phyloP scores from a whole-genome alignment of 495 filamentous ascomycete genomes.

The Darksidea phi region DNA sequence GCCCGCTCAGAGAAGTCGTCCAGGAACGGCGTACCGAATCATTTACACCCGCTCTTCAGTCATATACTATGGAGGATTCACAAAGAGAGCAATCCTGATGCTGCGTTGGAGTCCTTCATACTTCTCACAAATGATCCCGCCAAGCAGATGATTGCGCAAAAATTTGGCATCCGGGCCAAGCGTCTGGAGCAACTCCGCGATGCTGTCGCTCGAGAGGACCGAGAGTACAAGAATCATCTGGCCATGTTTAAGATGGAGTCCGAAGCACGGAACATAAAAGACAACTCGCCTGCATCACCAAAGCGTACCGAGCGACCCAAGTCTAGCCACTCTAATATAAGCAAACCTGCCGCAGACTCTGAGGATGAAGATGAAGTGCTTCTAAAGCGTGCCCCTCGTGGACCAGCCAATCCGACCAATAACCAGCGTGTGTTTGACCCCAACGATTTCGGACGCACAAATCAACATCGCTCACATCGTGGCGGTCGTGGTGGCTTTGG shows the following conservation, averaged over 20 bases:
- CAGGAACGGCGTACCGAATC: conserved; percentile 41
- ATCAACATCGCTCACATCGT: conserved; percentile 13
- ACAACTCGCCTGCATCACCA: conserved; percentile 32
- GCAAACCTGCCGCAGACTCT: conserved; percentile 46
- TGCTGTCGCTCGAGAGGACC: conserved; percentile 58
- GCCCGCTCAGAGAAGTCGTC: conserved; percentile 33
- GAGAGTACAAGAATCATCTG: conserved; percentile 58
- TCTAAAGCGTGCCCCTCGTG: conserved; percentile 44
- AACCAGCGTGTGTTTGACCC: conserved; percentile 41
- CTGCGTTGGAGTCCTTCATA: conserved; percentile 50
- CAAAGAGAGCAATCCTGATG: conserved; percentile 43
- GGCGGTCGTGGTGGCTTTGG: conserved; percentile 27
- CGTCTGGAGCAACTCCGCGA: conserved; percentile 60
- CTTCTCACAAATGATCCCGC: conserved; percentile 59
- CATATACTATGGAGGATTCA: conserved; percentile 62
- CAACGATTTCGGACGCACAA: conserved; percentile 40
- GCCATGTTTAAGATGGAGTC: conserved; percentile 46
- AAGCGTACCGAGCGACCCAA: conserved; percentile 32
- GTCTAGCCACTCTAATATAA: conserved; percentile 42
- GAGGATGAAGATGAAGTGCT: conserved; percentile 63
- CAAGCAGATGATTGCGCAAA: conserved; percentile 57
- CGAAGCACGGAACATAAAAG: conserved; percentile 42
- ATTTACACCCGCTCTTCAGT: conserved; percentile 59
- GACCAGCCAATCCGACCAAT: conserved; percentile 37
- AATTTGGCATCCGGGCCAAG: conserved; percentile 60